Evolutionary conservation across 805 yeast genomes (phyloP), one percentile per base, ranked within the genome.

Genomic region (Dipodascus albidus): DNA sequence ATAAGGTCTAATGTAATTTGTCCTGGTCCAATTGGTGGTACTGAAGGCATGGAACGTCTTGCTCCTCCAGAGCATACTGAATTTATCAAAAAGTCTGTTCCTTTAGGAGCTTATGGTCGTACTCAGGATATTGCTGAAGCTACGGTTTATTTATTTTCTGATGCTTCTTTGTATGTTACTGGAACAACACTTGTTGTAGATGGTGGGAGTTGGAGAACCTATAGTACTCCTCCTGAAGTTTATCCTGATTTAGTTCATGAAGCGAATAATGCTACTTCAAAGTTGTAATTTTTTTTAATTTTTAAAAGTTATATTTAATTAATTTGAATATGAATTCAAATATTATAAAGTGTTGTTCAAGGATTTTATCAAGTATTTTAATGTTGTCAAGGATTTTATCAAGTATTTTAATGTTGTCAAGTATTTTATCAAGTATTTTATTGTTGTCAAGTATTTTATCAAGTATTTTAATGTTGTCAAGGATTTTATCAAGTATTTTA

Each of bases 1-100:
- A 77, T 90, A 48, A 77, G 93, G 54, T 77, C 82, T 49, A 90
- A 91, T 66, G 81, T 86, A 62, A 78, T 90, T 60, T 96, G 96
- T 1, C 98, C 98, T 0, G 97, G 98, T 17, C 82, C 87, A 6
- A 90, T 90, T 62, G 87, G 69, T 3, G 85, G 81, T 21, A 91
- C 97, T 3, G 97, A 90, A 68, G 97, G 97, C 3, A 74, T 83
- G 69, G 75, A 79, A 47, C 75, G 95, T 57, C 75, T 91, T 55
- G 67, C 67, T 44, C 77, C 72, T 55, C 64, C 62, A 2, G 75
- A 62, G 3, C 63, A 77, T 20, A 68, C 74, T 21, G 70, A 73
- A 20, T 68, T 73, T 3, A 63, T 80, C 31, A 64, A 67, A 1
- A 64, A 71, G 52, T 74, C 71, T 56, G 76, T 87, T 33, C 91